Evolutionary conservation across 177 flowering plant genomes (phyloP).

Genomic region (Vitis hybrid): DNA sequence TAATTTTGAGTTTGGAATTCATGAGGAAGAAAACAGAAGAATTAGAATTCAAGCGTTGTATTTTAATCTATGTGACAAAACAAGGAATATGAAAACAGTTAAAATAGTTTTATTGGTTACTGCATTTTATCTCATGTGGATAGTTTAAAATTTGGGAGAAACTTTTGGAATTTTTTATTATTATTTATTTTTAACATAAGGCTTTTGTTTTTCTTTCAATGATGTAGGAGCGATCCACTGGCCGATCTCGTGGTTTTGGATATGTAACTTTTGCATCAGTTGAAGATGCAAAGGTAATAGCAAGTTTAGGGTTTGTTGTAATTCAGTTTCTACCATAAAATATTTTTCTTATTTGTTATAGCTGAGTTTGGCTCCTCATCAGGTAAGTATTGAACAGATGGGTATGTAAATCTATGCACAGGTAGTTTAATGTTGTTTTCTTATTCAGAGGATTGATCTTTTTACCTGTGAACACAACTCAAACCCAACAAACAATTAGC

Average conservation of each 20-base stretch:
- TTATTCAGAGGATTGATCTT: too few relatives aligned
- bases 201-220: neutral
- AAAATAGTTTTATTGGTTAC: too few relatives aligned
- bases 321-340: neutral
- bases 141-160: too few relatives aligned
- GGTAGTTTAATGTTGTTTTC: too few relatives aligned
- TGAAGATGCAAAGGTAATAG: slow-evolving; percentile 90
- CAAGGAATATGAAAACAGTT: too few relatives aligned
- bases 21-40: too few relatives aligned
- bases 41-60: neutral
- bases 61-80: neutral
- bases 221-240: slow-evolving; percentile 78
- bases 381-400: too few relatives aligned
- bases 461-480: too few relatives aligned
- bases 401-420: too few relatives aligned
- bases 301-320: neutral
- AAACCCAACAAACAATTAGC: too few relatives aligned
- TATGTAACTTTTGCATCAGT: slow-evolving; percentile 86
- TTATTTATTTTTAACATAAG: neutral
- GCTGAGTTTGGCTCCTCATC: neutral
- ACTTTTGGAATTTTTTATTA: neutral
- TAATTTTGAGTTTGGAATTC: neutral
- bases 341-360: neutral
- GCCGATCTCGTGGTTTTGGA: slow-evolving; percentile 97
- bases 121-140: neutral